Evolutionary conservation across 805 yeast genomes (phyloP), one percentile per base, ranked within the genome.

Genomic region (Kuraishia ogatae): DNA sequence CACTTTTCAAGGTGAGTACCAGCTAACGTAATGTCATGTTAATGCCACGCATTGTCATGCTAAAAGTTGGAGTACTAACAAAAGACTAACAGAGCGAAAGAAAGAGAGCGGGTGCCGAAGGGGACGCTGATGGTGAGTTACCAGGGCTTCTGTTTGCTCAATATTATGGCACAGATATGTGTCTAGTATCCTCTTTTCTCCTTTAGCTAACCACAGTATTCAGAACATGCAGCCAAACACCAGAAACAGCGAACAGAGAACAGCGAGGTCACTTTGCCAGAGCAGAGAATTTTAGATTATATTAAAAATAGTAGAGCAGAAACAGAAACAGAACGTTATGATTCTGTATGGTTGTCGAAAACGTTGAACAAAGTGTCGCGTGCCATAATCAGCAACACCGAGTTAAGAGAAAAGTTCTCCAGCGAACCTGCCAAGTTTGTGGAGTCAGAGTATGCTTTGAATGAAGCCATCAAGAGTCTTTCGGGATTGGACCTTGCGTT

Each of bases 371-470:
- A 26, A 26, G 17, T 57, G 39, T 22, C 53, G 19, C 50, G 46
- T 7, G 50, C 54, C 7, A 57, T 57, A 5, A 21, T 35, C 17
- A 21, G 22, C 1, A 57, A 57, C 50, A 35, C 50, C 17, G 55
- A 52, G 21, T 15, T 52, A 39, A 43, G 55, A 22, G n/a, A 48
- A 13, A 52, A 52, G n/a, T 48, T 50, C 50, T 10, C 22, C 5
- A n/a, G 23, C 19, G 57, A 57, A 13, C 54, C 54, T 8, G 17
- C 39, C 2, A 57, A 57, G 24, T 55, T 43, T 23, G 35, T 50
- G 2, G 57, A 57, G 19, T 54, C 59, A 5, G 59, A 57, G 50
- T 55, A 53, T 24, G 57, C 50, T 28, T 39, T 57, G 48, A 29
- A 55, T 22, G 57, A 57, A 26, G 49, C 53, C 17, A 47, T 57